These are phyloP conservation scores for Cryptococcus floricola DNA, from an alignment of 1,284 basidiomycete species.

Conservation along the genomic window DNA sequence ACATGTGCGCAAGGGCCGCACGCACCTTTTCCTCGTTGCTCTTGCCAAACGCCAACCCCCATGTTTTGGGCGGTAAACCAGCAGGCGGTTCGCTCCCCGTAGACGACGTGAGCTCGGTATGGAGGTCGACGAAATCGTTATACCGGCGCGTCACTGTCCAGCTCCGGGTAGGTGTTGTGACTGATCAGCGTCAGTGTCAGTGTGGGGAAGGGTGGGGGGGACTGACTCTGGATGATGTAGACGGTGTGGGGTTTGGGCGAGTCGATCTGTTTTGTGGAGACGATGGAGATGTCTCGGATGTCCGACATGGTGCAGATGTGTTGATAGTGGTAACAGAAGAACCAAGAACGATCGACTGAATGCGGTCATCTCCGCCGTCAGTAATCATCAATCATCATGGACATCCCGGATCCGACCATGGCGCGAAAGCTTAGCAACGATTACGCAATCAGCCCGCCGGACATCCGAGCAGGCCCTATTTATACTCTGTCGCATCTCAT, in stretches of 20 bases:
- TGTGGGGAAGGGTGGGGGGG: background rate
- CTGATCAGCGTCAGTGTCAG: conserved; percentile 15
- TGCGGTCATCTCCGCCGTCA: too few species aligned
- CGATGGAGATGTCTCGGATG: conserved; percentile 45
- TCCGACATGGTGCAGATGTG: conserved; percentile 35
- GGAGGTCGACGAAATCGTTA: conserved; percentile 84
- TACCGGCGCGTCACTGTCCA: conserved; percentile 93
- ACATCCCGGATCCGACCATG: too few species aligned
- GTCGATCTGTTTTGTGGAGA: conserved; percentile 42
- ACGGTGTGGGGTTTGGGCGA: conserved; percentile 43
- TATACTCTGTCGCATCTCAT: conserved; percentile 3
- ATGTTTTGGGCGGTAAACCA: conserved; percentile 75
- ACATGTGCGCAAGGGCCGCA: background rate
- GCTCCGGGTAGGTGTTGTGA: conserved; percentile 57
- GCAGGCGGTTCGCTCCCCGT: conserved; percentile 68
- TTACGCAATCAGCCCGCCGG: too few species aligned
- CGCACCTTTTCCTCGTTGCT: conserved; percentile 46
- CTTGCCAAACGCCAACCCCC: conserved; percentile 53
- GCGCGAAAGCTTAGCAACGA: too few species aligned
- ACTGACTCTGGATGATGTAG: conserved; percentile 48
- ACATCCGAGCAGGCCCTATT: background rate
- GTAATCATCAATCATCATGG: too few species aligned
- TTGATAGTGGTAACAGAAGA: background rate
- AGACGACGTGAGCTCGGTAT: conserved; percentile 71
- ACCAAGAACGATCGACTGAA: background rate